Evolutionary conservation across 805 yeast genomes (phyloP), one percentile per base, ranked within the genome.

Genomic region (Isabelozyma rhagii): DNA sequence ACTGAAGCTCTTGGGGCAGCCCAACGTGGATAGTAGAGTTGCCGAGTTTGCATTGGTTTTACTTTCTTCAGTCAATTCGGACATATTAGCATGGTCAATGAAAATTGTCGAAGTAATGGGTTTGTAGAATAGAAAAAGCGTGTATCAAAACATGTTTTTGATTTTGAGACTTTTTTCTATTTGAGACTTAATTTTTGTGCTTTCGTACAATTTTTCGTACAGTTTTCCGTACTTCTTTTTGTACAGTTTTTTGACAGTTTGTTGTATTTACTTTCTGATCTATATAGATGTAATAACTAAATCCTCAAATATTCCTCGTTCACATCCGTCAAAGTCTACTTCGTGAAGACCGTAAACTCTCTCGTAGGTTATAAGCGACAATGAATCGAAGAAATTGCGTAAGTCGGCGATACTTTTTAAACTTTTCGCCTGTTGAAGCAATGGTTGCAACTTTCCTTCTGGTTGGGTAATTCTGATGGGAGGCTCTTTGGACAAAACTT

Each of bases 321-420:
- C 74, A 58, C 91, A 83, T 1, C 72, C 66, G 0, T 66, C 71
- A 8, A 47, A 28, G 50, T 72, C 69, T 4, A 67, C 55, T 14
- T 53, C 54, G 40, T 46, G 56, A 36, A 87, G 67, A 9, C 82
- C 78, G 60, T 83, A 89, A 15, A 79, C 77, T 56, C 84, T 78
- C 60, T 86, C 93, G 60, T 82, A 88, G 53, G 81, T 81, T 45
- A 79, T 73, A 46, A 84, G 76, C 50, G 91, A 81, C 47, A 89
- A 66, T 44, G 79, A 81, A 51, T 83, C 84, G 58, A 88, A 87
- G 59, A 87, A 89, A 13, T 77, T 77, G 45, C 81, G 78, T 55
- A 90, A 67, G 31, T 80, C 78, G 1, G 72, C 65, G 11, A 84
- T 55, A 38, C 69, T 64, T 1, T 62, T 60, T 18, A 83, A 66